Evolutionary conservation across 768 basidiomycete species (phyloP).

Genomic region (Cytidiella melzeri): DNA sequence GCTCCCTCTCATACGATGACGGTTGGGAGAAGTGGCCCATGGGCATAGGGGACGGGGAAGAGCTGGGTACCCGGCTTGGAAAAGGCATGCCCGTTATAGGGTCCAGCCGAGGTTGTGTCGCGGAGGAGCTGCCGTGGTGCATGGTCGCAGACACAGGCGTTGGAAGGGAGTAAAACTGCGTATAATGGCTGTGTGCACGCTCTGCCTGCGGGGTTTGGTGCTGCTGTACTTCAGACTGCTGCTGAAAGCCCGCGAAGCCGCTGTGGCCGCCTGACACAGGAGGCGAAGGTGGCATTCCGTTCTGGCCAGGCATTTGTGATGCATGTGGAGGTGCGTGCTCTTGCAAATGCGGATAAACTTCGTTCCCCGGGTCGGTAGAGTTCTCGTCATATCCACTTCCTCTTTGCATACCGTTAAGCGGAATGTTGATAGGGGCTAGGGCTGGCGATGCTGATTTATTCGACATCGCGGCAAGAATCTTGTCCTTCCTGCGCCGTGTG

Average conservation of each 20-base stretch:
- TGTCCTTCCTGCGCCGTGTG: slow-evolving; percentile 64
- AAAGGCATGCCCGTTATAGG: neutral
- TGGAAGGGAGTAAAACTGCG: neutral
- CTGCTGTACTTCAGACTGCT: slow-evolving; percentile 31
- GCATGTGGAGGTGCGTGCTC: slow-evolving; percentile 39
- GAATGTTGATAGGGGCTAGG: slow-evolving; percentile 33
- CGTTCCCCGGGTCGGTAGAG: slow-evolving; percentile 47
- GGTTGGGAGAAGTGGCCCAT: slow-evolving; percentile 18
- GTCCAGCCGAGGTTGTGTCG: slow-evolving; percentile 32
- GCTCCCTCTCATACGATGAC: slow-evolving; percentile 38
- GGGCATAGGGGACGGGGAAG: neutral
- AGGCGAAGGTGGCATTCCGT: slow-evolving; percentile 52
- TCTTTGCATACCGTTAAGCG: slow-evolving; percentile 42
- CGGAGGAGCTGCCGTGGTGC: slow-evolving; percentile 31
- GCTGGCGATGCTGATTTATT: slow-evolving; percentile 21
- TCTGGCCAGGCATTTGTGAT: slow-evolving; percentile 26
- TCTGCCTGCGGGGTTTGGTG: slow-evolving; percentile 5
- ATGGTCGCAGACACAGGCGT: slow-evolving; percentile 19
- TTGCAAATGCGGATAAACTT: slow-evolving; percentile 41
- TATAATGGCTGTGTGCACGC: neutral
- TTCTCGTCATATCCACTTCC: slow-evolving; percentile 40
- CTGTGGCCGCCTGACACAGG: slow-evolving; percentile 46
- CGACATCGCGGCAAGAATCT: slow-evolving; percentile 28
- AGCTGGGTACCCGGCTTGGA: neutral
- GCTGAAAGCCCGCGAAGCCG: slow-evolving; percentile 47